Conservation (phyloP, 768 basidiomycete genomes). For the Tricholomella constricta region DNA sequence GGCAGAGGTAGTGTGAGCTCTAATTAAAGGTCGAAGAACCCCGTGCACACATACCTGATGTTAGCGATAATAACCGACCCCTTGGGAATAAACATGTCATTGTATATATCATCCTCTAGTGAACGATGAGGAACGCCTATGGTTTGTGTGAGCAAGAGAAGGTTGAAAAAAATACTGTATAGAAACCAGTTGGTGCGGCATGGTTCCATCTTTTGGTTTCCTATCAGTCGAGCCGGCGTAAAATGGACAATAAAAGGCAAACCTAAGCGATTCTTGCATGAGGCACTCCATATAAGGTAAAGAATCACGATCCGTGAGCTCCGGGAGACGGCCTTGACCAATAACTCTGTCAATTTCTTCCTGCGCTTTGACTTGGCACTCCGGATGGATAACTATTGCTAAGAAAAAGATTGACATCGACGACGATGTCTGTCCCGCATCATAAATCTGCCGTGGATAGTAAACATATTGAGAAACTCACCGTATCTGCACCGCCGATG, state of each 20-base stretch:
- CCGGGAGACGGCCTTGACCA: slow-evolving; percentile 37
- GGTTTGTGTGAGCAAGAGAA: not conserved
- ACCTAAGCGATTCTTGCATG: slow-evolving; percentile 30
- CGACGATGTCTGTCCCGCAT: slow-evolving; percentile 27
- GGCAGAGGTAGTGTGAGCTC: not conserved
- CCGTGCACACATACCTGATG: slow-evolving; percentile 2
- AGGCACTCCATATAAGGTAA: slow-evolving; percentile 42
- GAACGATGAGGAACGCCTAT: slow-evolving; percentile 15
- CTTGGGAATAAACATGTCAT: slow-evolving; percentile 18
- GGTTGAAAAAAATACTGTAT: not conserved
- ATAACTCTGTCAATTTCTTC: slow-evolving; percentile 43
- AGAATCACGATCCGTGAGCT: slow-evolving; percentile 27
- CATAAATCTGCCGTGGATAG: no score
- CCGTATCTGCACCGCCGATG: slow-evolving; percentile 37
- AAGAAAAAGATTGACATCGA: slow-evolving; percentile 35
- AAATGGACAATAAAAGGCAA: not conserved
- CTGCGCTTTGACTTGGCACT: slow-evolving; percentile 39
- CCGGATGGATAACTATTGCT: slow-evolving; percentile 40
- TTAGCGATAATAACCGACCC: slow-evolving; percentile 16
- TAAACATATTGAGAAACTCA: no score
- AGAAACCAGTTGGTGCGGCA: slow-evolving; percentile 5
- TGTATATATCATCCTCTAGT: slow-evolving; percentile 16
- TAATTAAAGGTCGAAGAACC: not conserved
- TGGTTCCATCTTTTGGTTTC: slow-evolving; percentile 8
- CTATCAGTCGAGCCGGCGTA: not conserved